phyloP scores from a whole-genome alignment of 495 filamentous ascomycete genomes.

The Penicillium desertorum region DNA sequence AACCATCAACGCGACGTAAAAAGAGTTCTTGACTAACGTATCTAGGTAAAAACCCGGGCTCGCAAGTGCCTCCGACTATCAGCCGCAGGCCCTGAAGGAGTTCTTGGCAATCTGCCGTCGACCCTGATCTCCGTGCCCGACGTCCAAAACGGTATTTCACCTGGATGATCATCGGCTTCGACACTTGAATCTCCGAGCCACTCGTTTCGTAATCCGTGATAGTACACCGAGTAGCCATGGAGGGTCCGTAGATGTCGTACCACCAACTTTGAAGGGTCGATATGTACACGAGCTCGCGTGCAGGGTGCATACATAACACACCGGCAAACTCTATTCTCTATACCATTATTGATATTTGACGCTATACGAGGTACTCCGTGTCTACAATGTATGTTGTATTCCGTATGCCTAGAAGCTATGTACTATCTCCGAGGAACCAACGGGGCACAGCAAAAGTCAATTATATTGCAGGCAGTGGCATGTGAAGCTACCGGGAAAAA shows the following conservation, averaged over 20 bases:
- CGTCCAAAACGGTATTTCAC: not conserved
- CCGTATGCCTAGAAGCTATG: too few relatives aligned
- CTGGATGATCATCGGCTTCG: conserved; percentile 2
- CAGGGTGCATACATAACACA: too few relatives aligned
- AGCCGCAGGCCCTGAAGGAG: conserved; percentile 27
- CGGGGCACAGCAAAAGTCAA: conserved; percentile 4
- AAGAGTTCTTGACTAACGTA: not conserved
- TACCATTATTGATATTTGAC: not conserved
- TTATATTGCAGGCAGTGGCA: not conserved
- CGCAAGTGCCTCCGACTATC: conserved; percentile 15
- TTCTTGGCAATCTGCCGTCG: conserved; percentile 17
- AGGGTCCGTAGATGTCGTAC: too few relatives aligned
- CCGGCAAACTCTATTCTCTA: too few relatives aligned
- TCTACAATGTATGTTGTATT: too few relatives aligned
- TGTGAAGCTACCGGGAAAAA: not conserved
- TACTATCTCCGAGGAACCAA: conserved; percentile 1
- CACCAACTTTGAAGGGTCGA: too few relatives aligned
- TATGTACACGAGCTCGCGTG: too few relatives aligned
- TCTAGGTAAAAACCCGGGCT: not conserved
- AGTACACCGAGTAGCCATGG: not conserved
- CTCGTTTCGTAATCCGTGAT: not conserved
- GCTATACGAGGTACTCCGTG: too few relatives aligned
- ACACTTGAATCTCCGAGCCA: not conserved
- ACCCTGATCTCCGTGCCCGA: conserved; percentile 21
- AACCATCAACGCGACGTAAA: not conserved